Percentiles rank a stretch among this genome's conserved stretches.
phyloP scores from a whole-genome alignment of 75 land plant species.

The Picea glauca region DNA sequence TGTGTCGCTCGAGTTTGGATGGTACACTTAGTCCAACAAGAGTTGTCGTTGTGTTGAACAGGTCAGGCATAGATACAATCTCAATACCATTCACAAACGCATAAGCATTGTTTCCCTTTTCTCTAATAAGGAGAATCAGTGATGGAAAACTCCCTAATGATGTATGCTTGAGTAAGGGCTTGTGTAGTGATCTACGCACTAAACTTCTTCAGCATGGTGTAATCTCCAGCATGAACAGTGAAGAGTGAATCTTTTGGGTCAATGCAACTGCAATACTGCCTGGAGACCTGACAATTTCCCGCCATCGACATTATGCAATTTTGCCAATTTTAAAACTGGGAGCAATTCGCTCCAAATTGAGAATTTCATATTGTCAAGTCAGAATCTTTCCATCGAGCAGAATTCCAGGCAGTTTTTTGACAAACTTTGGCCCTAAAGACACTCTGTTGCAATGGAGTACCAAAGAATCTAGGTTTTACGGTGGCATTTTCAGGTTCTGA shows the following conservation, averaged over 20 bases:
- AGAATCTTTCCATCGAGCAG: neutral
- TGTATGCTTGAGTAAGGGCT: constrained; percentile 34
- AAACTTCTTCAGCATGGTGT: constrained; percentile 43
- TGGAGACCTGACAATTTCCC: neutral
- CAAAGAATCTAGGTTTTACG: neutral
- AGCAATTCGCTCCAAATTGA: neutral
- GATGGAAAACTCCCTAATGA: constrained; percentile 68
- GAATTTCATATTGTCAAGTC: neutral
- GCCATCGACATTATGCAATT: neutral
- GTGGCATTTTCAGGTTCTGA: neutral
- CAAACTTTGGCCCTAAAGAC: too few relatives aligned
- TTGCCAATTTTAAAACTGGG: neutral
- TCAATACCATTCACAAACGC: constrained; percentile 84
- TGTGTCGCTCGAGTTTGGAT: neutral
- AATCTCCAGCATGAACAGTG: too few relatives aligned
- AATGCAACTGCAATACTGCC: neutral
- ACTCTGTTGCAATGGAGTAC: too few relatives aligned
- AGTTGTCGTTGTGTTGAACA: constrained; percentile 20
- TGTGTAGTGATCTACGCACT: constrained; percentile 30
- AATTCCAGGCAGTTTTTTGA: neutral
- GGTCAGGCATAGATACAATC: constrained; percentile 53
- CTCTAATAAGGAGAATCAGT: constrained; percentile 47
- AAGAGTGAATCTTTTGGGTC: neutral
- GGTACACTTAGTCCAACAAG: constrained; percentile 26
- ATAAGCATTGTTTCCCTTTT: constrained; percentile 1